Base-by-base conservation (phyloP, 371 early-diverging fungal species). In the Saksenaea vasiformis region DNA sequence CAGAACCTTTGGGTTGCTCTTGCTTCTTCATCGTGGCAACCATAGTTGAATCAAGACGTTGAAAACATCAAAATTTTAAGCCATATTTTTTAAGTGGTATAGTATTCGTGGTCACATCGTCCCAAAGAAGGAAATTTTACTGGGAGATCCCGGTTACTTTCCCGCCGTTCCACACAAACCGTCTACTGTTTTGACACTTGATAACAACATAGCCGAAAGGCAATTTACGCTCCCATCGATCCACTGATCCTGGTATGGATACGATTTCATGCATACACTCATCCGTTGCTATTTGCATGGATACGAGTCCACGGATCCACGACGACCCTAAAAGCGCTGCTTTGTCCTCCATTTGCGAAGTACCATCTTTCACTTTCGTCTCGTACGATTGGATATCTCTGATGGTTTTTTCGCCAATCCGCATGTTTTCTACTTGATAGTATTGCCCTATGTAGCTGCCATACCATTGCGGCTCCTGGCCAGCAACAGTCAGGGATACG, bases 1-100 rank as follows among this genome's bases (percentile, higher is more conserved):
- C 82, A 55, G 51, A 72, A 56, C 61, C 65, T 68, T 80, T 73
- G 28, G 70, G 69, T 17, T 56, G 41, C 39, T 58, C 61, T 10
- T 68, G 37, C 14, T 68, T 39, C 54, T 59, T 51, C 28, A 38
- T 68, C 31, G 64, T 39, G 43, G 71, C 61, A 10, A 70, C 71
- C 70, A 70, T 74, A 53, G 22, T n/a, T 3, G n/a, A 39, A 39
- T 14, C 11, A 39, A n/a, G 31, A 8, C 31, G 19, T n/a, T 56
- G 31, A 39, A 39, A 39, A 39, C 39, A 39, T 39, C 39, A 39
- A 39, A 39, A 39, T 39, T 39, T 39, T 39, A 31, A 31, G 4
- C 31, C 39, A 11, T n/a, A 5, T 39, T 39, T n/a, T n/a, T n/a
- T n/a, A n/a, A n/a, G n/a, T n/a, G n/a, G n/a, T n/a, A n/a, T n/a